Conservation (phyloP, 2,329 filamentous ascomycete genomes). For the Bipolaris oryzae region DNA sequence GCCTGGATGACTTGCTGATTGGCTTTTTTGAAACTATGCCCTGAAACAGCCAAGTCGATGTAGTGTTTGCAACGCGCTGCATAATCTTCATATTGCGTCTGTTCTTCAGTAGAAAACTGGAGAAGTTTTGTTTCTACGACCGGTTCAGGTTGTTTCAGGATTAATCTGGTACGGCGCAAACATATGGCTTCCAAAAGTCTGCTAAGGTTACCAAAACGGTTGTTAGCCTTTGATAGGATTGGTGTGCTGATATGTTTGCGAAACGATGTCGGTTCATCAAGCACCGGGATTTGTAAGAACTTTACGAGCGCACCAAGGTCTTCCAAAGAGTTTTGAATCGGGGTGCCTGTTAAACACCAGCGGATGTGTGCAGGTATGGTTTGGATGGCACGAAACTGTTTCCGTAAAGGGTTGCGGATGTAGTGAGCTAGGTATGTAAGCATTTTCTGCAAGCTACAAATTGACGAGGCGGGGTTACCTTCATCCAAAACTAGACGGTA, state of each 20-base stretch:
- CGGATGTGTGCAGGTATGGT: slow-evolving; percentile 53
- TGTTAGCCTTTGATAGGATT: slow-evolving; percentile 36
- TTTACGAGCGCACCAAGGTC: slow-evolving; percentile 60
- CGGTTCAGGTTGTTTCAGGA: slow-evolving; percentile 48
- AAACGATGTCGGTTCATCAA: slow-evolving; percentile 52
- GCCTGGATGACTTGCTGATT: slow-evolving; percentile 21
- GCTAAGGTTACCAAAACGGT: slow-evolving; percentile 32
- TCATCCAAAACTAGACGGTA: slow-evolving; percentile 42
- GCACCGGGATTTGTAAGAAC: slow-evolving; percentile 55
- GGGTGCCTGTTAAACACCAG: slow-evolving; percentile 52
- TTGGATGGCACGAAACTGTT: slow-evolving; percentile 52
- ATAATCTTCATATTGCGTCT: slow-evolving; percentile 31
- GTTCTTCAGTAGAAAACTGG: slow-evolving; percentile 40
- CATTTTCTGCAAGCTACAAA: not conserved
- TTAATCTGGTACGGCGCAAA: slow-evolving; percentile 52
- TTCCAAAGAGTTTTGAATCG: slow-evolving; percentile 60
- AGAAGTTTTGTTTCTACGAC: slow-evolving; percentile 30
- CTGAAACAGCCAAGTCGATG: slow-evolving; percentile 14
- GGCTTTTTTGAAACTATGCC: slow-evolving; percentile 12
- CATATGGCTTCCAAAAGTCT: slow-evolving; percentile 46
- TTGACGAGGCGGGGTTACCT: slow-evolving; percentile 9
- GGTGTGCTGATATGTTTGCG: slow-evolving; percentile 54
- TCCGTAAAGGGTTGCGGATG: slow-evolving; percentile 57
- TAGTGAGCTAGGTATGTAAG: slow-evolving; percentile 52
- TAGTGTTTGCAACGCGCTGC: slow-evolving; percentile 9